Evolutionary conservation across 345 rosid species (phyloP), one percentile per base, ranked within the genome.

Genomic region (Hypericum perforatum): DNA sequence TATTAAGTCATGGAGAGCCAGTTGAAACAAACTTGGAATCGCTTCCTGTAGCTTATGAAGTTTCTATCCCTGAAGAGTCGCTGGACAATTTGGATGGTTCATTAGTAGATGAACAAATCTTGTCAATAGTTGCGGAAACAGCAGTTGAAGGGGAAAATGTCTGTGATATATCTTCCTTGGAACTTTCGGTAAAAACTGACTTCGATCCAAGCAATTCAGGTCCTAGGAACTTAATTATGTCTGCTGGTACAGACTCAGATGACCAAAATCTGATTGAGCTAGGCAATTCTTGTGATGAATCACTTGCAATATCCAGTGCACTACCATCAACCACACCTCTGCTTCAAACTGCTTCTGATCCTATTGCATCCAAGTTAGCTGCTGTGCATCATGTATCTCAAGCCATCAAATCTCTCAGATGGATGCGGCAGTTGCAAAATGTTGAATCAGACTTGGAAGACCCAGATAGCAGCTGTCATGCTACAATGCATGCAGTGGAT

Each of bases 341-440:
- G 48, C 67, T 70, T 72, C 78, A 74, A 67, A 72, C 95, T 48
- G 72, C 76, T 52, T 60, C 74, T 39, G 81, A 71, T 64, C 84
- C 78, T 37, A 79, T 87, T 61, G 81, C 95, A 52, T 76, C 95
- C 13, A 91, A 91, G 70, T 60, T 87, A 56, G 84, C 89, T 63
- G 98, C 95, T 39, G 70, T 91, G 39, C 81, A 85, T 68, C 96
- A 91, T 74, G 95, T 91, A 68, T 91, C 98, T 63, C 92, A 87
- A 77, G 98, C 96, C 65, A 91, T 91, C 15, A 87, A 86, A 65
- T 87, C 98, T 60, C 84, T 91, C 14, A 82, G 95, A 78, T 82
- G 90, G 92, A 79, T 74, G 78, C 84, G 92, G 36, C 89, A 91
- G 46, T 71, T 85, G 42, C 96, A 87, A 61, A 66, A 68, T 61